These are phyloP conservation scores for Fusarium sp. DNA, from an alignment of 2,329 filamentous ascomycete species.

Conservation along the genomic window DNA sequence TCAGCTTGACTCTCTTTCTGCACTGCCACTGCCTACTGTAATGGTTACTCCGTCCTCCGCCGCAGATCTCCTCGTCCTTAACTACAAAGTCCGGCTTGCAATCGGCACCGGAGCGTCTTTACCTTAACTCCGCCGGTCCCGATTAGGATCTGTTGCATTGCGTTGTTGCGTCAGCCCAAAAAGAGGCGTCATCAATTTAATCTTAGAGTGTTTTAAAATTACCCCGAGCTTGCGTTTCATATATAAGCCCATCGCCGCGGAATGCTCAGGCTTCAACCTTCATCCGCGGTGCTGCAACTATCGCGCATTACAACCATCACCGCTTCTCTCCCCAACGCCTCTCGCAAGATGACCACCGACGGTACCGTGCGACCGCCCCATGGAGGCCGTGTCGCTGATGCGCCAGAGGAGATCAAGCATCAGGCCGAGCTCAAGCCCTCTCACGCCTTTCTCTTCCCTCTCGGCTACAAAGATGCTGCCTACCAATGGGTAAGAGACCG, in stretches of 20 bases:
- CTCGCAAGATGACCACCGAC: slow-evolving; percentile 51
- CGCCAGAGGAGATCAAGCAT: slow-evolving; percentile 41
- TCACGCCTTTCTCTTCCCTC: slow-evolving; percentile 72
- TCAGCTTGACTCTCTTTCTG: not conserved
- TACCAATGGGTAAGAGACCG: slow-evolving; percentile 81
- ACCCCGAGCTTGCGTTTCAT: slow-evolving; percentile 42
- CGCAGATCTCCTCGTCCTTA: slow-evolving; percentile 33
- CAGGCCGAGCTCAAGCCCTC: slow-evolving; percentile 45
- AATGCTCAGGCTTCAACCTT: slow-evolving; percentile 59
- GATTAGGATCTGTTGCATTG: not conserved
- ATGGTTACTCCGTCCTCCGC: slow-evolving; percentile 28
- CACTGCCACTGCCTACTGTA: slow-evolving; percentile 11
- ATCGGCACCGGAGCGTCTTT: slow-evolving; percentile 30
- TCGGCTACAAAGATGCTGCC: slow-evolving; percentile 91
- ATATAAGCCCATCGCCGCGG: slow-evolving; percentile 47
- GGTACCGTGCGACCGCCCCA: slow-evolving; percentile 43
- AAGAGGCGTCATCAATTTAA: slow-evolving; percentile 43
- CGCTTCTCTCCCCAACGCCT: slow-evolving; percentile 42
- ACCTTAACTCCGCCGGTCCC: slow-evolving; percentile 43
- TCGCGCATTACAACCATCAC: slow-evolving; percentile 53
- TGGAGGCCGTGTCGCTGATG: slow-evolving; percentile 34
- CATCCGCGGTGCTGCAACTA: slow-evolving; percentile 54
- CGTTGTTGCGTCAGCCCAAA: slow-evolving; percentile 20
- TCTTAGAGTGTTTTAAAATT: slow-evolving; percentile 31
- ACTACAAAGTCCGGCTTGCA: slow-evolving; percentile 20